phyloP scores from a whole-genome alignment of 1,139 yeast genomes.

The Pichiaceae sp. region DNA sequence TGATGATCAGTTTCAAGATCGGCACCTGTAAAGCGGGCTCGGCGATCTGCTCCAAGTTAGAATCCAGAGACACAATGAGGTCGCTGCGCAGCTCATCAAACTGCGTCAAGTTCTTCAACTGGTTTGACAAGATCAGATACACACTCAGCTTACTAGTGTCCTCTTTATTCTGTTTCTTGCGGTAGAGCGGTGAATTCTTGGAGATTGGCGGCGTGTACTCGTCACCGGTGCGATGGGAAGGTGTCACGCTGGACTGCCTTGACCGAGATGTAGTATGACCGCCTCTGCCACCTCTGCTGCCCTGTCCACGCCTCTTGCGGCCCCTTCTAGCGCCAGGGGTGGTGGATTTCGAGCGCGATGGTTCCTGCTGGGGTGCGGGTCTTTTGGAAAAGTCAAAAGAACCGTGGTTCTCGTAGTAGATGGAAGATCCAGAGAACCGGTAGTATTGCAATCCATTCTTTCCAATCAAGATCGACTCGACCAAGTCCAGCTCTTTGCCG shows the following conservation, averaged over 20 bases:
- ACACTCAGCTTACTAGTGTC: slow-evolving; percentile 22
- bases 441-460: slow-evolving; percentile 43
- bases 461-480: slow-evolving; percentile 62
- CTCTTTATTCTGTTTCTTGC: slow-evolving; percentile 11
- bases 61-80: slow-evolving; percentile 53
- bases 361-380: slow-evolving; percentile 1
- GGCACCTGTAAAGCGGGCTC: slow-evolving; percentile 22
- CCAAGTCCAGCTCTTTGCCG: slow-evolving; percentile 59
- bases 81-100: slow-evolving; percentile 22
- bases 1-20: slow-evolving; percentile 31
- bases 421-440: slow-evolving; percentile 52
- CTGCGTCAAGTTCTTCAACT: slow-evolving; percentile 25
- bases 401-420: slow-evolving; percentile 32
- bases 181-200: slow-evolving; percentile 32
- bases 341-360: slow-evolving; percentile 1
- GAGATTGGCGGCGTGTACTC: slow-evolving; percentile 28
- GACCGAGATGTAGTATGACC: slow-evolving; percentile 20
- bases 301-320: not conserved
- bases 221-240: slow-evolving; percentile 26
- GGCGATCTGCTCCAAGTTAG: slow-evolving; percentile 33
- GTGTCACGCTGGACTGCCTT: not conserved
- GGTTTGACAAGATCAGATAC: slow-evolving; percentile 34
- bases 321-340: slow-evolving; percentile 1
- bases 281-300: not conserved
- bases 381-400: slow-evolving; percentile 20